Evolutionary conservation across 2,329 filamentous ascomycete genomes (phyloP), one percentile per base, ranked within the genome.

Genomic region (Xylariaceae sp.): DNA sequence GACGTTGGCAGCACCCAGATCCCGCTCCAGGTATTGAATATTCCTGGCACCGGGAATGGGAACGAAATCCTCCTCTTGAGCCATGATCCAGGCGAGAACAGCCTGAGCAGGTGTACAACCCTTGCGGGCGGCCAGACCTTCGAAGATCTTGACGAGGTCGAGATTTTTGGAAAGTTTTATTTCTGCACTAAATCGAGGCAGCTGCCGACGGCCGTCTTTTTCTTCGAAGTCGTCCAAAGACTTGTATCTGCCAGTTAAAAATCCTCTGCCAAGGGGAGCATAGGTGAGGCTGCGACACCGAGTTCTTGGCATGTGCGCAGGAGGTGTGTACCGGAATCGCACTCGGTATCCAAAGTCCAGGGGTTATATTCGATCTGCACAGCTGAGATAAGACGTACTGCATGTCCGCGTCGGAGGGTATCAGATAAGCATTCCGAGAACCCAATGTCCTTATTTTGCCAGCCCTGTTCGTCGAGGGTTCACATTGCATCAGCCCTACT

Each of bases 61-160:
- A 64, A 85, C 80, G 48, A 89, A 75, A 61, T 86, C 81, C 2
- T 81, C 75, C 0, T 82, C 83, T 63, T 88, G 84, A 3, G 79
- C 79, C 60, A 86, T 64, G 53, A 89, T 63, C 85, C 86, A 89
- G 0, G 86, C 86, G 23, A 89, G 73, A 1, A 83, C 80, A 29
- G 90, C 67, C 66, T 90, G 81, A 1, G 76, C 77, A 0, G 83
- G 63, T 0, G 85, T 86, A 44, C 75, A 77, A 5, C 67, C 77
- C 71, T 89, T 87, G 58, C 72, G 74, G 42, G 77, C 71, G 0
- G 83, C 84, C 5, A 87, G 65, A 4, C 65, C 72, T 2, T 71
- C 67, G 53, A 88, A 75, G 18, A 70, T 69, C 29, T 81, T 78
- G 2, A 85, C 79, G 2, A 87, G 67, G 59, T 75, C 72, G 10